Base-by-base conservation (phyloP, 2,329 filamentous ascomycete species). In the Thielaviopsis cerberus region DNA sequence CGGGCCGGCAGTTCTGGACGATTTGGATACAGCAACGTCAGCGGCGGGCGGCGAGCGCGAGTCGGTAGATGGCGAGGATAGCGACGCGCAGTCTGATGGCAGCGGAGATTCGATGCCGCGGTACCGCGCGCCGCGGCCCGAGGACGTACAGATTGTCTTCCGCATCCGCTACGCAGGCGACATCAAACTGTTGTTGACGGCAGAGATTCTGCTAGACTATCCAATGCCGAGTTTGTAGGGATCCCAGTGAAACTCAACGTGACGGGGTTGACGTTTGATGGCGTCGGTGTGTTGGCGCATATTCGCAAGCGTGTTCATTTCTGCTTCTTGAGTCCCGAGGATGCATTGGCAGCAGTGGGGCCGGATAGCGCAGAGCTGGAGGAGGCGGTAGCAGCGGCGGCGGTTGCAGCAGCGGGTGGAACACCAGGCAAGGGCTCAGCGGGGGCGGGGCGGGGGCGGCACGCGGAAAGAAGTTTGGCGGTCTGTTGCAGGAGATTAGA, bases 151-250 rank as follows among this genome's bases (percentile, higher is more conserved):
- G 69, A 86, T 94, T 54, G 86, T 97, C 5, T 91, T 94, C 66
- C 85, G 90, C 63, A 90, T 94, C 61, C 83, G 82, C 58, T 98
- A 98, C 70, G 80, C 84, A 1, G 92, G 92, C 30, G 86, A 96
- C 66, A 78, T 98, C 60, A 83, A 83, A 63, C 78, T 98, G 59
- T 88, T 89, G 61, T 76, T 98, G 54, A 97, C 92, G 24, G 90
- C 92, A 0, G 90, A 97, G 70, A 95, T 98, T 50, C 75, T 97
- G 30, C 82, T 98, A 34, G 92, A 98, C 70, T 98, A 98, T 68
- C 92, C 92, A 0, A 97, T 97, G 88, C 90, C 90, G 48, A 94
- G 88, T 98, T 98, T 66, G 91, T 97, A 1, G 89, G 90, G 13
- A 91, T 98, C 61, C 92, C 92, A 1, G 78, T 98, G 53, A 91